A percentile compares a stretch with the other conserved stretches of the same genome.
Conservation (phyloP, 345 rosid genomes). For the Durio zibethinus region DNA sequence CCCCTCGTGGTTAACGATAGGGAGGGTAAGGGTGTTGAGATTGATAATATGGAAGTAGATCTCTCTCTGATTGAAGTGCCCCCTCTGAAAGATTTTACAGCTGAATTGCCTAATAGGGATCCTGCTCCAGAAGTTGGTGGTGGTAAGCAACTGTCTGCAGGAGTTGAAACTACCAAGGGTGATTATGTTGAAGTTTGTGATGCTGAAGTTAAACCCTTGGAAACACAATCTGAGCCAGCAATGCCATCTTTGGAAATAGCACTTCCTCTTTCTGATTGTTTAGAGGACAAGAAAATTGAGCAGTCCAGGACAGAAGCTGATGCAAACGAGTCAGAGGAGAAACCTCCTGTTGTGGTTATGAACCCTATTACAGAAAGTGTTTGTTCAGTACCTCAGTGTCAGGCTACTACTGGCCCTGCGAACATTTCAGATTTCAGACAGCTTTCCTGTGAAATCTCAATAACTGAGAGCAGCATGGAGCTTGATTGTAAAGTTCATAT, state of each 20-base stretch:
- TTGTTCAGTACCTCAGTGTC: background rate
- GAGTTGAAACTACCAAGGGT: background rate
- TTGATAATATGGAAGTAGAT: background rate
- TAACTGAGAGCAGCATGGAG: constrained; percentile 12
- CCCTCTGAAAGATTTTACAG: background rate
- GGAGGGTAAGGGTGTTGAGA: constrained; percentile 4
- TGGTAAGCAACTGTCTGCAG: background rate
- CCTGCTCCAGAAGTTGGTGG: background rate
- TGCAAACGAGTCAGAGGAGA: background rate
- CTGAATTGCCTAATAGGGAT: background rate
- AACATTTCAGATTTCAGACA: background rate
- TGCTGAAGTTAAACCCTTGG: constrained; percentile 6
- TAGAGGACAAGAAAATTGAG: constrained; percentile 11
- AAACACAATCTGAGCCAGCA: constrained; percentile 1
- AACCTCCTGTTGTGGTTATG: background rate
- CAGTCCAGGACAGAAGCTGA: background rate
- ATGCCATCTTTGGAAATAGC: background rate
- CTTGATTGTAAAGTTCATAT: constrained; percentile 8
- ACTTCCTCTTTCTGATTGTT: background rate
- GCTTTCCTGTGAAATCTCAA: background rate
- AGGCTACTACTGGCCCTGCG: background rate
- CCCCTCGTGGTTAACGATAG: background rate
- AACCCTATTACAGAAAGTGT: background rate
- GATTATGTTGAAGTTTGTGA: constrained; percentile 4
- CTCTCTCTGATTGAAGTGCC: background rate